phyloP scores from a whole-genome alignment of 208 protist genomes.

The Wallacemonas sp. region DNA sequence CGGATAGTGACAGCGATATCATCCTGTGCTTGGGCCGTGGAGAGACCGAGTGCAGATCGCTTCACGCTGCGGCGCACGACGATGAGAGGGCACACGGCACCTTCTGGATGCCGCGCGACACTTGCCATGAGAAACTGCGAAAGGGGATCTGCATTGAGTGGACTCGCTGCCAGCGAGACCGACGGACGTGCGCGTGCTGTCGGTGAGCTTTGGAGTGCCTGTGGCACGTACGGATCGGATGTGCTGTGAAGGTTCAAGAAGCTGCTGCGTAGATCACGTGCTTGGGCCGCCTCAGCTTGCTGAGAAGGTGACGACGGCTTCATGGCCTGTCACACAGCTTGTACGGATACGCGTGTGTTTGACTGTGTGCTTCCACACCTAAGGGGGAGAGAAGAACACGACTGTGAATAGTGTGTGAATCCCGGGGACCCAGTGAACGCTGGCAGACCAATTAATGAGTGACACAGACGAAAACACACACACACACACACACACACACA shows the following conservation, averaged over 20 bases:
- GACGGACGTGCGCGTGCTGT: too few relatives aligned
- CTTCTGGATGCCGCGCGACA: neutral
- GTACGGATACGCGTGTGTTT: too few relatives aligned
- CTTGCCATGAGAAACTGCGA: neutral
- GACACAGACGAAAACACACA: constrained; percentile 14
- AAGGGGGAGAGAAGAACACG: neutral
- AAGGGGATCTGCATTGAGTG: neutral
- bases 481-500: neutral
- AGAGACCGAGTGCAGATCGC: too few relatives aligned
- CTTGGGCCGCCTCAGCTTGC: too few relatives aligned
- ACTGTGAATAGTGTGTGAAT: constrained; percentile 14
- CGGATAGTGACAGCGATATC: neutral
- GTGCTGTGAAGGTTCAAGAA: constrained; percentile 21
- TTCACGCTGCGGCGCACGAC: neutral
- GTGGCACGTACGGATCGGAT: constrained; percentile 10
- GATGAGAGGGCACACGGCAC: constrained; percentile 2
- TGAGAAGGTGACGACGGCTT: too few relatives aligned
- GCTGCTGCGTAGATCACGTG: too few relatives aligned
- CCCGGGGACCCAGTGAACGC: too few relatives aligned
- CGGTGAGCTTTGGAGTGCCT: too few relatives aligned
- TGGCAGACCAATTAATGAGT: too few relatives aligned
- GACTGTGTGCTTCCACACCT: too few relatives aligned
- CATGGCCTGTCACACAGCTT: too few relatives aligned
- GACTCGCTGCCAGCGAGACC: too few relatives aligned
- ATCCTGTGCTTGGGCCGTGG: neutral